phyloP scores from a whole-genome alignment of 1,284 basidiomycete genomes.

The Trichosporon asahii region DNA sequence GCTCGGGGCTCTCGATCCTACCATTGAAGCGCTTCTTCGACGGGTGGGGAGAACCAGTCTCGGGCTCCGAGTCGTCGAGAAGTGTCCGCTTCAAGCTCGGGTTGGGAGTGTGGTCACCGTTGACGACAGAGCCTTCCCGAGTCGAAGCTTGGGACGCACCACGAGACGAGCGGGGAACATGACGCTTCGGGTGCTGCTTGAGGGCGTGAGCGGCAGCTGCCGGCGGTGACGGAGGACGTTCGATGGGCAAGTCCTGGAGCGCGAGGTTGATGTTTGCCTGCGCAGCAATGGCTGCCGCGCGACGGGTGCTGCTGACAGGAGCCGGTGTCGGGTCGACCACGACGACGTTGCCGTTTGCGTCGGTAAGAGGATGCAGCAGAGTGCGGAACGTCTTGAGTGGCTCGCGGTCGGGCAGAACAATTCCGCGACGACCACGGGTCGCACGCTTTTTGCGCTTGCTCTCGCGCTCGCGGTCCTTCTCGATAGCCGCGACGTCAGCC shows the following conservation, averaged over 20 bases:
- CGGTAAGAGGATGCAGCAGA: constrained; percentile 57
- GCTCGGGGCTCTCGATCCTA: constrained; percentile 27
- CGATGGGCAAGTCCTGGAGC: constrained; percentile 51
- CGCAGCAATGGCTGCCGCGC: constrained; percentile 80
- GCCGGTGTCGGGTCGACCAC: constrained; percentile 53
- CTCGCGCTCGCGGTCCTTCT: constrained; percentile 91
- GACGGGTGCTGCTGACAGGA: constrained; percentile 60
- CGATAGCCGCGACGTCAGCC: constrained; percentile 79
- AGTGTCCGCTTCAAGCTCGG: constrained; percentile 28
- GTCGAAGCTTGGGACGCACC: constrained; percentile 31
- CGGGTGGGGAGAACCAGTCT: constrained; percentile 22
- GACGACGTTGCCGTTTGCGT: constrained; percentile 36
- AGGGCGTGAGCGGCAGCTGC: constrained; percentile 34
- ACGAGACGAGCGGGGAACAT: constrained; percentile 17
- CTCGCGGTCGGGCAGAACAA: constrained; percentile 88
- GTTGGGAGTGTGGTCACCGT: constrained; percentile 26
- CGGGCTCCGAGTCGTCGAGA: constrained; percentile 33
- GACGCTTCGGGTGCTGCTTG: constrained; percentile 16
- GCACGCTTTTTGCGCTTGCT: constrained; percentile 74
- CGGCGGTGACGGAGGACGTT: constrained; percentile 53
- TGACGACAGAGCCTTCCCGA: constrained; percentile 32
- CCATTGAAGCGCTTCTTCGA: constrained; percentile 30
- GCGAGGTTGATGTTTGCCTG: constrained; percentile 55
- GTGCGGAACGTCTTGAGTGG: constrained; percentile 87
- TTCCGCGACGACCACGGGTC: constrained; percentile 81